These are phyloP conservation scores for Astragalus glycyphyllos DNA, from an alignment of 306 rosid genomes.

Conservation along the genomic window DNA sequence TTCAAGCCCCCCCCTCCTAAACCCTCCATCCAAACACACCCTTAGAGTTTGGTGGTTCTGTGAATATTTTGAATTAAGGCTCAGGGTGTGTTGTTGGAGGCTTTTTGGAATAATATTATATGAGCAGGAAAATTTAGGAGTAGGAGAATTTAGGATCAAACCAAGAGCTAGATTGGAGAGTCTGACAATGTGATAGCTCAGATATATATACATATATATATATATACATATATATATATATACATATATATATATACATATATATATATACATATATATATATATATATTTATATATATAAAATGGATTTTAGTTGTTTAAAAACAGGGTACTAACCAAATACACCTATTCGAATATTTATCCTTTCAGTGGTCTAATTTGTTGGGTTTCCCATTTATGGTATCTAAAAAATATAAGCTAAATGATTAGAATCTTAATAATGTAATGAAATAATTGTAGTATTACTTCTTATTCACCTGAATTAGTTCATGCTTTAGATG, in stretches of 20 bases:
- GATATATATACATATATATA: too few species aligned
- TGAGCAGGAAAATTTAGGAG: not conserved
- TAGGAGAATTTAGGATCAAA: conserved; percentile 25
- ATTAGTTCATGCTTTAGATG: too few species aligned
- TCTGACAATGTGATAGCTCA: conserved; percentile 21
- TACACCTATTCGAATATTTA: not conserved
- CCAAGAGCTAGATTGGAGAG: conserved; percentile 30
- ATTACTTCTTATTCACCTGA: not conserved
- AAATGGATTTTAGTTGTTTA: not conserved
- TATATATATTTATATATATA: too few species aligned
- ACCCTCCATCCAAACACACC: too few species aligned
- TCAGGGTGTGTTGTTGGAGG: conserved; percentile 19
- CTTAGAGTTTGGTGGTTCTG: conserved; percentile 28
- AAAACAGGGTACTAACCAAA: not conserved
- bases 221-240: too few species aligned
- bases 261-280: too few species aligned
- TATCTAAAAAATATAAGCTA: conserved; percentile 18
- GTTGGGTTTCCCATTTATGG: conserved; percentile 5
- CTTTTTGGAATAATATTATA: conserved; percentile 20
- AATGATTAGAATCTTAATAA: conserved; percentile 7
- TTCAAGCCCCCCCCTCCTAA: too few species aligned
- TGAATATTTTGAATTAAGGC: conserved; percentile 30
- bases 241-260: too few species aligned
- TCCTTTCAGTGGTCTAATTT: not conserved
- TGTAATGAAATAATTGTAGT: conserved; percentile 27